Evolutionary conservation across 2,329 filamentous ascomycete genomes (phyloP), one percentile per base, ranked within the genome.

Genomic region (Nigrospora sphaerica): DNA sequence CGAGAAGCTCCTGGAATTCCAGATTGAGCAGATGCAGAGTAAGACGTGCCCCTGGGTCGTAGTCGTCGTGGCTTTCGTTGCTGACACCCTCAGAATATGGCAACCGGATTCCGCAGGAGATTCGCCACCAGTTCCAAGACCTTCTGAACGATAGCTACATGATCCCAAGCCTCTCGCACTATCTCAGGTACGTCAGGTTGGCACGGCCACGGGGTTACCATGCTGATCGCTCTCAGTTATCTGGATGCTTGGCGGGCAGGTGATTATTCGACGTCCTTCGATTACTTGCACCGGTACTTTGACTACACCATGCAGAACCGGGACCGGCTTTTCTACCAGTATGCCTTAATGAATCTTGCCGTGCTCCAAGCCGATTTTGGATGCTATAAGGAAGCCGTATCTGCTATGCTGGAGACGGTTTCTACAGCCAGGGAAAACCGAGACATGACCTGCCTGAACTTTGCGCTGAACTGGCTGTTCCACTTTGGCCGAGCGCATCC

Each of bases 331-430:
- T 91, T 91, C 57, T 97, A 98, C 59, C 93, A 97, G 61, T 95
- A 96, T 61, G 93, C 93, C 1, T 71, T 97, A 13, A 83, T 98
- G 60, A 96, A 96, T 60, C 78, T 96, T 48, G 92, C 91, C 4
- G 88, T 96, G 32, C 77, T 97, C 5, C 92, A 98, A 60, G 88
- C 91, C 14, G 93, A 97, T 63, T 97, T 97, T 70, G 91, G 91
- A 40, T 95, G 88, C 61, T 85, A 90, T 62, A 79, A 81, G 36
- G 91, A 97, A 66, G 92, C 92, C 6, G 78, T 97, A n/a, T 81
- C 88, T 12, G 88, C 92, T 12, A 95, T 98, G 83, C 83, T 95
- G 38, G 93, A 97, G 64, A 91, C 92, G 0, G 90, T 98, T 32
- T 85, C 91, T 0, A 95, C 90, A n/a, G 93, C 93, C 1, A 76